These are phyloP conservation scores for Penicillium sp. DNA, from an alignment of 2,329 filamentous ascomycete genomes.

Conservation along the genomic window DNA sequence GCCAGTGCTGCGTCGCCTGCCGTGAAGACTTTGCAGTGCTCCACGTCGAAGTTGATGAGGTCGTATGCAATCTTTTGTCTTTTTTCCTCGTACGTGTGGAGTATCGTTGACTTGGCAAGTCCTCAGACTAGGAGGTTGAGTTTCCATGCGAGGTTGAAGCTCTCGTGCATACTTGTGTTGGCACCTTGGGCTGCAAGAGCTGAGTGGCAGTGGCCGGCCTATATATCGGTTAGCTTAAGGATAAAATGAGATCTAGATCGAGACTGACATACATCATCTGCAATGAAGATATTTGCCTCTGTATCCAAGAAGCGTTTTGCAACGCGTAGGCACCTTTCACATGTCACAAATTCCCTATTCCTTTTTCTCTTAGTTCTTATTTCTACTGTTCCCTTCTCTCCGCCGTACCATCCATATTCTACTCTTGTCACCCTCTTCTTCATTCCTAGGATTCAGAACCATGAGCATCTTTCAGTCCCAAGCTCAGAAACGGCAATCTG, in stretches of 20 bases:
- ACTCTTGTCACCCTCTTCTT: too few relatives aligned
- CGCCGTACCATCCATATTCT: too few relatives aligned
- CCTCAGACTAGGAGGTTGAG: slow-evolving; percentile 29
- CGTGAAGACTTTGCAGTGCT: slow-evolving; percentile 53
- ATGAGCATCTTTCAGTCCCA: too few relatives aligned
- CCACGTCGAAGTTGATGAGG: slow-evolving; percentile 33
- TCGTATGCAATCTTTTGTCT: slow-evolving; percentile 31
- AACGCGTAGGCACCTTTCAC: slow-evolving; percentile 28
- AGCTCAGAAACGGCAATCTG: too few relatives aligned
- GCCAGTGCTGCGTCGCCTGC: slow-evolving; percentile 63
- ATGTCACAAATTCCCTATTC: too few relatives aligned
- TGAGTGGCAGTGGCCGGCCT: slow-evolving; percentile 34
- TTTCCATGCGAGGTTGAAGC: slow-evolving; percentile 38
- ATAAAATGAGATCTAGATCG: not conserved
- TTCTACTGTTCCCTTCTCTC: too few relatives aligned
- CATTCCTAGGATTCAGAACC: too few relatives aligned
- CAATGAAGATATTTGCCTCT: slow-evolving; percentile 46
- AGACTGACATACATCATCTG: slow-evolving; percentile 42
- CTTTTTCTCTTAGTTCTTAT: too few relatives aligned
- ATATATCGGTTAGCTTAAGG: not conserved
- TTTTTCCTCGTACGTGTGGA: slow-evolving; percentile 32
- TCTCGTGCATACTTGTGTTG: slow-evolving; percentile 39
- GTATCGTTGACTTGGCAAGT: slow-evolving; percentile 21
- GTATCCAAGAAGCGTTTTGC: slow-evolving; percentile 46
- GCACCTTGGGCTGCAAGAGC: slow-evolving; percentile 35